A percentile compares a stretch with the other conserved stretches of the same genome.
phyloP scores from a whole-genome alignment of 805 yeast genomes.

The Candida yuanshanica region DNA sequence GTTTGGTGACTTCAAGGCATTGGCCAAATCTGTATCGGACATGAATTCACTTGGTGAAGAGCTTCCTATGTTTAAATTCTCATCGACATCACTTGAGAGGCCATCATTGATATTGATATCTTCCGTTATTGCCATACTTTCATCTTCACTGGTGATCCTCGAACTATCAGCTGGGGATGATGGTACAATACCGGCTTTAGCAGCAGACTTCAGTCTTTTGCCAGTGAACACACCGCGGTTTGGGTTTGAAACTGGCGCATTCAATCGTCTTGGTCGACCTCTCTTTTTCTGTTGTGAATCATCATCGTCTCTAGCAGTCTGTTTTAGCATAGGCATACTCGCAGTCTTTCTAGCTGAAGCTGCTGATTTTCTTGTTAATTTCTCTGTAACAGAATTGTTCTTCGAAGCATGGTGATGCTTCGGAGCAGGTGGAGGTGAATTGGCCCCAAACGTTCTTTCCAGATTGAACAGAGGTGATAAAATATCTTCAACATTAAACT shows the following conservation, averaged over 20 bases:
- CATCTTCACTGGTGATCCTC: constrained; percentile 8
- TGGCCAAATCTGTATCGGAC: constrained; percentile 47
- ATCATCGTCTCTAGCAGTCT: not conserved
- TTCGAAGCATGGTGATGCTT: constrained; percentile 60
- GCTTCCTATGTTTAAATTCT: constrained; percentile 10
- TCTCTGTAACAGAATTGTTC: constrained; percentile 14
- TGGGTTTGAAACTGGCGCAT: constrained; percentile 14
- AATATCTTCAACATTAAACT: constrained; percentile 56
- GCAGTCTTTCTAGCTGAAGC: constrained; percentile 19
- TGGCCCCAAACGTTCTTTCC: constrained; percentile 41
- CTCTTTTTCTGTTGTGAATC: constrained; percentile 16
- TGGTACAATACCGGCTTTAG: not conserved
- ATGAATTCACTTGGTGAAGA: constrained; percentile 51
- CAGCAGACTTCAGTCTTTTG: constrained; percentile 5
- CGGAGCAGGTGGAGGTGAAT: constrained; percentile 55
- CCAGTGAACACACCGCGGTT: constrained; percentile 22
- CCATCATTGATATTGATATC: constrained; percentile 18
- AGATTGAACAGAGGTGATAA: constrained; percentile 65
- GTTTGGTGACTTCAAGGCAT: constrained; percentile 31
- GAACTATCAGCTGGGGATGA: constrained; percentile 7
- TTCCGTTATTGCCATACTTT: not conserved
- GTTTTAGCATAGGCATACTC: constrained; percentile 17
- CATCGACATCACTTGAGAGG: constrained; percentile 20
- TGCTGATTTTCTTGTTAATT: constrained; percentile 8
- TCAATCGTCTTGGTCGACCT: constrained; percentile 22